A percentile compares a stretch with the other conserved stretches of the same genome.
These are phyloP conservation scores for Sclerotinia sclerotiorum DNA, from an alignment of 2,329 filamentous ascomycete genomes.

Conservation along the genomic window DNA sequence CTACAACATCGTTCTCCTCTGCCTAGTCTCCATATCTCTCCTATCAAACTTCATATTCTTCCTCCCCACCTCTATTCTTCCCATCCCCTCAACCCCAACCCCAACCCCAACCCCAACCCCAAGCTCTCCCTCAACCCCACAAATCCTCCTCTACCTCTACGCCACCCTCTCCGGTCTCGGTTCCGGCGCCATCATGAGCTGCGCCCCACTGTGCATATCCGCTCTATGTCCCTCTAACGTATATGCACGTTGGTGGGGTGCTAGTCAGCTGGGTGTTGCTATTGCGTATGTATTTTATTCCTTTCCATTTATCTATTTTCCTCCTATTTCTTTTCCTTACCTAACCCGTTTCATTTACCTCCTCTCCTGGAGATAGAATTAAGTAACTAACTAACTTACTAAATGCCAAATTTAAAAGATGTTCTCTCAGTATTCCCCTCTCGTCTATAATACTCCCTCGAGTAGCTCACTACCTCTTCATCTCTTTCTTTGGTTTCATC, in stretches of 20 bases:
- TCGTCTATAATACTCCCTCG: neutral
- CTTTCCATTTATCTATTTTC: neutral
- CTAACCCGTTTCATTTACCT: too few species aligned
- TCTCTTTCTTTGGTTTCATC: neutral
- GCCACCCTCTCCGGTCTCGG: slow-evolving; percentile 39
- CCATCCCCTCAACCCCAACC: neutral
- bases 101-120: neutral
- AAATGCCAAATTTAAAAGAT: neutral
- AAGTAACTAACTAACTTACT: neutral
- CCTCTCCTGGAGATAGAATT: neutral
- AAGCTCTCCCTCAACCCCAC: neutral
- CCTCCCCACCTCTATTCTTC: neutral
- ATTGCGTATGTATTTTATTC: slow-evolving; percentile 35
- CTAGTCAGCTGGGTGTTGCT: slow-evolving; percentile 36
- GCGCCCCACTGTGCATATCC: slow-evolving; percentile 38
- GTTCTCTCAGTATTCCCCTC: slow-evolving; percentile 2
- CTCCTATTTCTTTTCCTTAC: neutral
- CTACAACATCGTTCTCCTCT: slow-evolving; percentile 30
- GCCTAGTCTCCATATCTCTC: slow-evolving; percentile 32
- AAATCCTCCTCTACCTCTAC: slow-evolving; percentile 37
- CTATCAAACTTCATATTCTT: neutral
- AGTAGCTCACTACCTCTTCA: neutral
- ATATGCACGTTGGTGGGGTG: slow-evolving; percentile 39
- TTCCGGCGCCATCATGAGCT: slow-evolving; percentile 37
- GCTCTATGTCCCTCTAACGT: slow-evolving; percentile 37